Base-by-base conservation (phyloP, 1,284 basidiomycete species). In the Puccinia hordei region DNA sequence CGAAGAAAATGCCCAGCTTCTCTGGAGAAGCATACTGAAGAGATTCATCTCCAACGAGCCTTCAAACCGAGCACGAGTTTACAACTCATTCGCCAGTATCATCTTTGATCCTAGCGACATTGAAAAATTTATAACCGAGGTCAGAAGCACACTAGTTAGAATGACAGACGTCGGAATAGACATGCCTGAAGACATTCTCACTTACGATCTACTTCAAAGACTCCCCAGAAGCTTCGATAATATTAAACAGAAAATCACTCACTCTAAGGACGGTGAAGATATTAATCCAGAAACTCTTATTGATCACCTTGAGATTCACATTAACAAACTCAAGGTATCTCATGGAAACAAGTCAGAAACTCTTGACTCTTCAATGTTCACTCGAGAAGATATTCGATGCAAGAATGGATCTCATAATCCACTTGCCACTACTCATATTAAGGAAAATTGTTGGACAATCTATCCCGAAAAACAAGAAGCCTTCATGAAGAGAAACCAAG, bases 171-270 rank as follows among this genome's bases (percentile, higher is more conserved):
- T 68, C 13, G 44, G 65, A n/a, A 68, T 68, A 3, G 4, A 30
- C 2, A 22, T 68, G 22, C 65, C n/a, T n/a, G n/a, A n/a, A n/a
- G n/a, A n/a, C n/a, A n/a, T n/a, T n/a, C n/a, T n/a, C n/a, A n/a
- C n/a, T 24, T 68, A 68, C 22, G 41, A 68, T 24, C 24, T 68
- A 17, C 65, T 68, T 13, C 8, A 17, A 5, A 2, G 24, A 44
- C 17, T 68, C 15, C 65, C 65, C 2, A 24, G 8, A 5, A 68
- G 65, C 38, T 24, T 68, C 2, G 38, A 68, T 10, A 68, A 41
- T 13, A 68, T 46, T 15, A 68, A 68, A 8, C 65, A 44, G 35
- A 68, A 68, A 12, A 68, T 68, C 35, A 68, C 65, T n/a, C 65
- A 68, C 35, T 68, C 65, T 19, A 68, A 68, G 15, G 22, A 68